phyloP scores from a whole-genome alignment of 106 monocot species.

The Narthecium ossifragum region DNA sequence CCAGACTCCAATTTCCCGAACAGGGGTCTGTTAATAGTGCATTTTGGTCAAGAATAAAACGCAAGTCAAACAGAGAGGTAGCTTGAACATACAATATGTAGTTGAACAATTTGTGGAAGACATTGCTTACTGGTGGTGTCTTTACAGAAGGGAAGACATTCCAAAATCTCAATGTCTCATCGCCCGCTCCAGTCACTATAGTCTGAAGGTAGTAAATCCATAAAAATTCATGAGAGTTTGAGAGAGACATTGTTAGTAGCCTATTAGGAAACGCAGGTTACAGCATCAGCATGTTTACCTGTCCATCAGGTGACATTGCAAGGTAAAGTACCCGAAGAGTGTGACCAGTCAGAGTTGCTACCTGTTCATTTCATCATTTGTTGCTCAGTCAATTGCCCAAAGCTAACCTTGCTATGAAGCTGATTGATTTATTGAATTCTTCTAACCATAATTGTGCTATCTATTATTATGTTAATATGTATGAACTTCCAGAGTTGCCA shows the following conservation, averaged over 20 bases:
- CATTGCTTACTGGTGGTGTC: conserved; percentile 36
- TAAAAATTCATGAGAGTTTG: not conserved
- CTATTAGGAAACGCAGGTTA: not conserved
- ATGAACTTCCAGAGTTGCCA: too few species aligned
- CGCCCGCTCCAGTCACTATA: conserved; percentile 92
- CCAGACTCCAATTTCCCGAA: conserved; percentile 44
- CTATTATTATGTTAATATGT: too few species aligned
- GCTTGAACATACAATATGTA: not conserved
- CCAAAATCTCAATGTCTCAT: conserved; percentile 97
- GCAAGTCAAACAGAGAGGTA: not conserved
- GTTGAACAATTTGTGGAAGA: not conserved
- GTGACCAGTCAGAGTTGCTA: conserved; percentile 88
- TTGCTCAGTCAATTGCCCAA: too few species aligned
- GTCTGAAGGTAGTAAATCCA: conserved; percentile 30
- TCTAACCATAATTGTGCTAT: too few species aligned
- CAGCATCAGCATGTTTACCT: too few species aligned
- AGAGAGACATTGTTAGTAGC: not conserved
- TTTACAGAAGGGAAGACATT: conserved; percentile 81
- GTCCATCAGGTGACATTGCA: conserved; percentile 78
- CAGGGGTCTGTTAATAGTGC: conserved; percentile 44
- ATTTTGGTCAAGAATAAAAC: too few species aligned
- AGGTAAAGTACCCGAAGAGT: conserved; percentile 87
- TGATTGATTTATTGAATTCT: too few species aligned
- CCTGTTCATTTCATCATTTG: conserved; percentile 29
- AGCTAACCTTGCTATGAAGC: too few species aligned